phyloP scores from a whole-genome alignment of 495 filamentous ascomycete species.

The Podospora sp. region DNA sequence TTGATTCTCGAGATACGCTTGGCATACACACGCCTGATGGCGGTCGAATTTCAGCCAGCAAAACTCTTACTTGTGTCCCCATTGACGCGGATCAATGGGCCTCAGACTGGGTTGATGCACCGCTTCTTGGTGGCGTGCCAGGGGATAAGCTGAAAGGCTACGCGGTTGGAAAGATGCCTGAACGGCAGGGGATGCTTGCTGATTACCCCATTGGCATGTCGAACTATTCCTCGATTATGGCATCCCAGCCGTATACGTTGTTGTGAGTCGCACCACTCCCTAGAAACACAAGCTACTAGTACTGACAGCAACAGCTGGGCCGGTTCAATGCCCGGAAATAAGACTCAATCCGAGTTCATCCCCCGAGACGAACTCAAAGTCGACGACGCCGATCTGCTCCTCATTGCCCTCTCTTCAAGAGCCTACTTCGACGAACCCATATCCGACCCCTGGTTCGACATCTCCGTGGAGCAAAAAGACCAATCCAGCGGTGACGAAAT shows the following conservation, averaged over 20 bases:
- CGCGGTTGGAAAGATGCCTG: background rate
- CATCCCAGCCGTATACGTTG: background rate
- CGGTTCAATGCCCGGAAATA: background rate
- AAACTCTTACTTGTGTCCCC: background rate
- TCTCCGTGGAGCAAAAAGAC: background rate
- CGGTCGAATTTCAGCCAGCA: background rate
- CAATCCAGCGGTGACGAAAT: background rate
- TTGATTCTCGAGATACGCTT: background rate
- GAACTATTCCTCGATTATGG: background rate
- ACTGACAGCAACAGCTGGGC: background rate
- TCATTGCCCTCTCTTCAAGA: background rate
- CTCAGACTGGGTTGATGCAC: background rate
- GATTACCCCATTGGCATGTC: background rate
- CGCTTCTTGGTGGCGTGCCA: background rate
- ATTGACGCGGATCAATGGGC: background rate
- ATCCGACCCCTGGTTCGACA: background rate
- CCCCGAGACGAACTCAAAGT: constrained; percentile 6
- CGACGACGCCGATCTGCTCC: background rate
- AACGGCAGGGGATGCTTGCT: background rate
- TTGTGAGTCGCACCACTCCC: background rate
- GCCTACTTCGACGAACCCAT: background rate
- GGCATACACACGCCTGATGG: background rate
- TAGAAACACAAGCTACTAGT: background rate
- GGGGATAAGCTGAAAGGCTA: background rate
- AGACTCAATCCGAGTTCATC: background rate